These are phyloP conservation scores for Apophysomyces trapeziformis DNA, from an alignment of 371 early-diverging fungal species.

Conservation along the genomic window DNA sequence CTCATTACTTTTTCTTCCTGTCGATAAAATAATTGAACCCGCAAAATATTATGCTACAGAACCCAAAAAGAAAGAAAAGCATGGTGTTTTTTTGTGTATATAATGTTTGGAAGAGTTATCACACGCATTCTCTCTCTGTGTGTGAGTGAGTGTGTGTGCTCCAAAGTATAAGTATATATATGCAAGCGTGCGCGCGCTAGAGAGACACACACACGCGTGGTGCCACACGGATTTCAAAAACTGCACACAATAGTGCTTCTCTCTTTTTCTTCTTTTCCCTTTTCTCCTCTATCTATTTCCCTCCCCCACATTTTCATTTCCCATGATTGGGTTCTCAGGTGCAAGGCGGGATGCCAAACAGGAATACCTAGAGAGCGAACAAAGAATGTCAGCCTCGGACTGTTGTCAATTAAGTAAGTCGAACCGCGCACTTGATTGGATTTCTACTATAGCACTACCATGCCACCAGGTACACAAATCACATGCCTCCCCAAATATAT, in stretches of 20 bases:
- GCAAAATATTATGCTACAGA: not conserved
- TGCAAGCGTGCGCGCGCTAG: too few relatives aligned
- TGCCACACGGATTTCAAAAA: too few relatives aligned
- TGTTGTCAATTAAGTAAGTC: not conserved
- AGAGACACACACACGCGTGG: too few relatives aligned
- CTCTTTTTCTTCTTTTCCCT: too few relatives aligned
- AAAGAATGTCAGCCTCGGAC: not conserved
- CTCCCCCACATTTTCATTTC: conserved; percentile 10
- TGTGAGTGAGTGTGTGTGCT: too few relatives aligned
- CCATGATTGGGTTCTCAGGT: conserved; percentile 8
- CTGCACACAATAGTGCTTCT: too few relatives aligned
- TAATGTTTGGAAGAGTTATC: not conserved
- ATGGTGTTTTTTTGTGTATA: not conserved
- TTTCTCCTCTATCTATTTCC: not conserved
- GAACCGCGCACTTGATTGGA: too few relatives aligned
- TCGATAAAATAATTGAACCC: not conserved
- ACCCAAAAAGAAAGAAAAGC: not conserved
- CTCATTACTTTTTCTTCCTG: not conserved
- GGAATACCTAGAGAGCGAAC: not conserved
- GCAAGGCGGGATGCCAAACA: conserved; percentile 10
- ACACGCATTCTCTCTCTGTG: too few relatives aligned
- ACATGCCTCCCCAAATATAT: too few relatives aligned
- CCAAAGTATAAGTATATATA: too few relatives aligned
- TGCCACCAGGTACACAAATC: too few relatives aligned
- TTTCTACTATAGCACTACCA: too few relatives aligned